These are phyloP conservation scores for Aciculosporium take DNA, from an alignment of 2,329 filamentous ascomycete genomes.

Conservation along the genomic window DNA sequence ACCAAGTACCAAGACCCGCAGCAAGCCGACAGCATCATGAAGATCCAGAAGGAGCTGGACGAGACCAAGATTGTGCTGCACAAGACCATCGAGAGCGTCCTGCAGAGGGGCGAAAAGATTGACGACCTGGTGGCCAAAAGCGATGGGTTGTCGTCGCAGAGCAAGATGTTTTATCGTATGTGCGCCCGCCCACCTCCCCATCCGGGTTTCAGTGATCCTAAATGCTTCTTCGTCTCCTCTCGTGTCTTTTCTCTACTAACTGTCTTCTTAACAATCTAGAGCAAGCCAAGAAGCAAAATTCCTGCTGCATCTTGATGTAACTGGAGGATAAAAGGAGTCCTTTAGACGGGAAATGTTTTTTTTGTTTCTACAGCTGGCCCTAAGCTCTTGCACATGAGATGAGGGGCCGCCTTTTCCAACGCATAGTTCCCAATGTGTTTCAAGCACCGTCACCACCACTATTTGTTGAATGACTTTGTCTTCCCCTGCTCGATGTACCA, in stretches of 20 bases:
- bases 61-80: conserved; percentile 96
- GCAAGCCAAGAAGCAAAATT: conserved; percentile 69
- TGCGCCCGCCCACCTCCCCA: conserved; percentile 7
- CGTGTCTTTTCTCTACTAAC: not conserved
- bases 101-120: conserved; percentile 93
- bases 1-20: conserved; percentile 68
- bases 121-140: conserved; percentile 89
- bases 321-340: not conserved
- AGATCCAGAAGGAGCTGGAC: conserved; percentile 92
- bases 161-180: conserved; percentile 93
- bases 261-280: conserved; percentile 20
- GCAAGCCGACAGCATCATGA: conserved; percentile 82
- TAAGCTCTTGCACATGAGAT: too few relatives aligned
- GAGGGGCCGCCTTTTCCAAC: too few relatives aligned
- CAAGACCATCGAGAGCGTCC: conserved; percentile 80
- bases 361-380: not conserved
- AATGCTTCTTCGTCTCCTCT: not conserved
- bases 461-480: not conserved
- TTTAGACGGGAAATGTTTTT: not conserved
- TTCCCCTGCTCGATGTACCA: not conserved
- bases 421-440: too few relatives aligned
- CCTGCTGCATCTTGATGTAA: conserved; percentile 59
- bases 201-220: not conserved
- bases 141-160: conserved; percentile 76
- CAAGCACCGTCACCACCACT: not conserved